Evolutionary conservation across 1,284 basidiomycete species (phyloP).

Genomic region (Microbotryum saponariae): DNA sequence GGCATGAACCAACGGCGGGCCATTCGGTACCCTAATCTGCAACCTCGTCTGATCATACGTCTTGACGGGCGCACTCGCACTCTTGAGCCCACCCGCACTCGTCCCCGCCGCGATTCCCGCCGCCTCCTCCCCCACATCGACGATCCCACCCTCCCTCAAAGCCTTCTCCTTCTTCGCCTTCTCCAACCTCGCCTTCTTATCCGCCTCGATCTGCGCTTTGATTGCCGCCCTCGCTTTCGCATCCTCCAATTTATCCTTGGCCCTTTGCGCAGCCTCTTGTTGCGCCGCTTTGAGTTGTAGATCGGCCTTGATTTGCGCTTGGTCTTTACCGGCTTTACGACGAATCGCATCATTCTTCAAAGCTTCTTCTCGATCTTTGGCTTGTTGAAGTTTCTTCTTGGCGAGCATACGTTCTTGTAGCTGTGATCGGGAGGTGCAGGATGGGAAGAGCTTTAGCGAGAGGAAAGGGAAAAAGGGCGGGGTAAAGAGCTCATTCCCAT

Average conservation of each 20-base stretch:
- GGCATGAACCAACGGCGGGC: conserved; percentile 72
- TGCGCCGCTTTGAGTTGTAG: conserved; percentile 60
- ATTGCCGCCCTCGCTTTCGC: conserved; percentile 71
- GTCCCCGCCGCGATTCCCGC: neutral
- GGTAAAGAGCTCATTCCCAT: neutral
- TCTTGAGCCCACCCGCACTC: too few species aligned
- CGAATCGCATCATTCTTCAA: conserved; percentile 71
- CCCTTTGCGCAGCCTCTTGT: conserved; percentile 67
- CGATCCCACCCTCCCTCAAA: conserved; percentile 57
- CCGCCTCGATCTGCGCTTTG: conserved; percentile 86
- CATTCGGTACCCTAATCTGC: conserved; percentile 67
- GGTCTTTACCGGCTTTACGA: conserved; percentile 74
- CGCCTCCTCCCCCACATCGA: conserved; percentile 12
- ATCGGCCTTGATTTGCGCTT: conserved; percentile 61
- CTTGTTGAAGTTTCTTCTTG: conserved; percentile 59
- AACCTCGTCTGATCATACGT: conserved; percentile 57
- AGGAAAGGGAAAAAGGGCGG: neutral
- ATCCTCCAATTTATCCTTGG: conserved; percentile 78
- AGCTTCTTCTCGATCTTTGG: conserved; percentile 60
- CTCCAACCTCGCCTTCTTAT: conserved; percentile 79
- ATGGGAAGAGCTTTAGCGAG: neutral
- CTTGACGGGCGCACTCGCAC: conserved; percentile 31
- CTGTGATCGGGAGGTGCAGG: conserved; percentile 1
- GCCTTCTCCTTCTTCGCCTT: conserved; percentile 82
- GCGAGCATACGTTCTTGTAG: conserved; percentile 65